These are phyloP conservation scores for Pichia sp. DNA, from an alignment of 1,139 yeast species.

Conservation along the genomic window DNA sequence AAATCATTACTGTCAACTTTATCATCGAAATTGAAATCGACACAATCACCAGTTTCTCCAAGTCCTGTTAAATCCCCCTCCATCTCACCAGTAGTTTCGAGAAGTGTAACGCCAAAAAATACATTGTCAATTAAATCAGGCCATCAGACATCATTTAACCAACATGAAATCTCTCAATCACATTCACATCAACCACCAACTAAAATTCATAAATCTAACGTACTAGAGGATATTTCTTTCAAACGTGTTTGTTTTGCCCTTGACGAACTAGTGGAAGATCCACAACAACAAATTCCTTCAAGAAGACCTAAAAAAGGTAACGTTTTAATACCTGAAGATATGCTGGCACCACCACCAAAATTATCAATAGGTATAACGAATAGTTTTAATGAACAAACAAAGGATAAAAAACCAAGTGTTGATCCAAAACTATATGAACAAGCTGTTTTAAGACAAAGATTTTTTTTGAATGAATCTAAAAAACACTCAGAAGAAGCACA, in stretches of 20 bases:
- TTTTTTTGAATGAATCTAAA: constrained; percentile 53
- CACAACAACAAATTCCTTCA: constrained; percentile 94
- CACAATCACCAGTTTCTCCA: constrained; percentile 1
- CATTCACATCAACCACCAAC: neutral
- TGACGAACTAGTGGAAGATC: constrained; percentile 63
- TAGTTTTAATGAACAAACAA: constrained; percentile 37
- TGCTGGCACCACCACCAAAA: constrained; percentile 55
- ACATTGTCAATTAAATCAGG: neutral
- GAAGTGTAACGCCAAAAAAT: neutral
- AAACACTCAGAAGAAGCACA: constrained; percentile 75
- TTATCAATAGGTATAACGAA: constrained; percentile 57
- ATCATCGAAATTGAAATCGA: constrained; percentile 45
- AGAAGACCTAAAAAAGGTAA: constrained; percentile 75
- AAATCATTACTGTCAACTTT: constrained; percentile 31
- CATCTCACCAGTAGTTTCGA: constrained; percentile 1
- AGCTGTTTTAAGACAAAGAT: constrained; percentile 53
- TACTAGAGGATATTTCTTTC: constrained; percentile 33
- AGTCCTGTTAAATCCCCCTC: neutral
- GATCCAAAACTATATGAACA: constrained; percentile 39
- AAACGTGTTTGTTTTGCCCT: constrained; percentile 72
- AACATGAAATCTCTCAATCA: neutral
- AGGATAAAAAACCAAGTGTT: constrained; percentile 34
- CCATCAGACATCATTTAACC: neutral
- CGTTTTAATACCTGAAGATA: constrained; percentile 68
- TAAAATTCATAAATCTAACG: neutral